Base-by-base conservation (phyloP, 2,329 filamentous ascomycete genomes). In the Chrysoporthe austroafricana region DNA sequence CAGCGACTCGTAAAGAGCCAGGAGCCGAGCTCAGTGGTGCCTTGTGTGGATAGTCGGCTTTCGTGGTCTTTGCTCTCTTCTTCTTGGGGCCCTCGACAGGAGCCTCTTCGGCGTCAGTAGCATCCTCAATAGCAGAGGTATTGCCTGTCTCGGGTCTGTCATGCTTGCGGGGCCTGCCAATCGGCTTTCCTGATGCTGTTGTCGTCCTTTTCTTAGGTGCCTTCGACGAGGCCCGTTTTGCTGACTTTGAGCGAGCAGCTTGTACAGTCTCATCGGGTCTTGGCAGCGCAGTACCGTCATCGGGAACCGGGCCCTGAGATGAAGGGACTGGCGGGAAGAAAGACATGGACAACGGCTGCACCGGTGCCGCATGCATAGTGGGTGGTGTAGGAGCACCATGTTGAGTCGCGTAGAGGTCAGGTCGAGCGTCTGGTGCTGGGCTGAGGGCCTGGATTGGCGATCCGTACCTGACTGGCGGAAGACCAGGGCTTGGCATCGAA, bases 1-100 rank as follows among this genome's bases (percentile, higher is more conserved):
- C 95, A 69, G 92, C 90, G n/a, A 97, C 93, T 61, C 94, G 88
- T 36, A 98, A 83, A 3, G 93, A 96, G 61, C 96, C 93, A 11
- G 89, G 87, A 42, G 89, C 89, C 50, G 87, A 85, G 63, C 90
- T 91, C 73, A 97, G 91, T 32, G 87, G 88, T 70, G 85, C 72
- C 88, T 90, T 69, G 9, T 68, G 58, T 68, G 73, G 73, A 72
- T 73, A 79, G 62, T 90, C 89, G n/a, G 88, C 88, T 80, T 89
- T 90, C 26, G 88, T 93, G 34, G 91, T 87, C 75, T 93, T 96
- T 44, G 90, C 94, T 73, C 94, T 87, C 79, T 97, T 97, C 73
- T 89, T 91, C 70, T 83, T 83, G 2, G 82, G 77, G 5, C 66
- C 62, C 8, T 88, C 86, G 69, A 88, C 86, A 18, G 54, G 42